Conservation (phyloP, 805 yeast genomes). For the Candida tallmaniae region DNA sequence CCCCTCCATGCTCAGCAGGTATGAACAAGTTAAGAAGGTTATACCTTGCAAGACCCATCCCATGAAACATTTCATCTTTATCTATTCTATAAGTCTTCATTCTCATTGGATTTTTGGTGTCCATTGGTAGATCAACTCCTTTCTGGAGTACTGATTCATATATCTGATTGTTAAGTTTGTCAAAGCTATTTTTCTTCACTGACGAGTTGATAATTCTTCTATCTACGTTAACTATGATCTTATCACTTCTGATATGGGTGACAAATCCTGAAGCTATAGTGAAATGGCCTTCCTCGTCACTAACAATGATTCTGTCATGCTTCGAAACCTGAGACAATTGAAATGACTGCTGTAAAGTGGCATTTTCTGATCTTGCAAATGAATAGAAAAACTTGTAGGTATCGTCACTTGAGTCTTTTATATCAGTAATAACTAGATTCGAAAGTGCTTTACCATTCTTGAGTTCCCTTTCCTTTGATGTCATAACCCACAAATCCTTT, state of each 20-base stretch:
- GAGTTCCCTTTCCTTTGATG: slow-evolving; percentile 56
- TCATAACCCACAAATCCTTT: slow-evolving; percentile 65
- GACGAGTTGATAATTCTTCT: slow-evolving; percentile 47
- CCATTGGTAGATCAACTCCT: too few species aligned
- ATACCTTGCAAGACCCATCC: slow-evolving; percentile 70
- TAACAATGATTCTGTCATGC: slow-evolving; percentile 64
- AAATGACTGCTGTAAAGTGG: slow-evolving; percentile 14
- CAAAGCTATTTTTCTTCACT: slow-evolving; percentile 39
- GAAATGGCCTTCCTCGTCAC: slow-evolving; percentile 78
- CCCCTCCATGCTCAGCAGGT: slow-evolving; percentile 45
- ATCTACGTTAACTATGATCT: slow-evolving; percentile 47
- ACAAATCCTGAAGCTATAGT: slow-evolving; percentile 65
- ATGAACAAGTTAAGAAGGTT: slow-evolving; percentile 69
- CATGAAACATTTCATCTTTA: slow-evolving; percentile 70
- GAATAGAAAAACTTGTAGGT: slow-evolving; percentile 41
- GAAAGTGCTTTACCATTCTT: slow-evolving; percentile 58
- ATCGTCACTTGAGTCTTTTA: slow-evolving; percentile 12
- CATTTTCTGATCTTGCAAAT: slow-evolving; percentile 35
- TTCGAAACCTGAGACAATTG: slow-evolving; percentile 45
- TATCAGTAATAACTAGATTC: slow-evolving; percentile 37
- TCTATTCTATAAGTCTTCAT: slow-evolving; percentile 58
- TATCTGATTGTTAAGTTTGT: slow-evolving; percentile 40
- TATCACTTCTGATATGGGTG: slow-evolving; percentile 34
- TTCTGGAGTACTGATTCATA: slow-evolving; percentile 44
- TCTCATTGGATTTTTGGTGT: neutral